Percentiles rank a stretch among this genome's conserved stretches.
Evolutionary conservation across 805 yeast genomes (phyloP).

Genomic region (Kazachstania kunashirensis): DNA sequence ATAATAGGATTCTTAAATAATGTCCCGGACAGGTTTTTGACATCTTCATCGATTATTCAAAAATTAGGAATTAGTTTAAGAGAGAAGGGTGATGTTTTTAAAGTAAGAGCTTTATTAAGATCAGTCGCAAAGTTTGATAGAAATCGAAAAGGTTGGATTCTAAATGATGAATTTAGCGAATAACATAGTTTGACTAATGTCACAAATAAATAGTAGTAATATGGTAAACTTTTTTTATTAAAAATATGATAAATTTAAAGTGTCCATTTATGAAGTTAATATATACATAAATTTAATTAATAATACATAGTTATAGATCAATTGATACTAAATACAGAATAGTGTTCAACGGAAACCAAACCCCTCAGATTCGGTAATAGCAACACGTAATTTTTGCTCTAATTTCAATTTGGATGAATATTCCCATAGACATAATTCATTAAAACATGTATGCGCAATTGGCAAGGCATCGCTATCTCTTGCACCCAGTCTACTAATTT

Average conservation of each 20-base stretch:
- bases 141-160: slow-evolving; percentile 50
- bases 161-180: slow-evolving; percentile 44
- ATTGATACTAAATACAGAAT: too few relatives aligned
- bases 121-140: slow-evolving; percentile 61
- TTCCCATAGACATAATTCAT: slow-evolving; percentile 69
- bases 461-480: slow-evolving; percentile 50
- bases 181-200: neutral
- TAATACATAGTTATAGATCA: too few relatives aligned
- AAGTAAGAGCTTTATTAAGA: slow-evolving; percentile 58
- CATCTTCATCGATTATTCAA: slow-evolving; percentile 40
- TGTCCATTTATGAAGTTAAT: neutral
- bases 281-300: neutral
- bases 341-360: slow-evolving; percentile 52
- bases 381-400: slow-evolving; percentile 47
- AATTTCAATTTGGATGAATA: slow-evolving; percentile 51
- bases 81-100: slow-evolving; percentile 46
- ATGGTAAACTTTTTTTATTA: too few relatives aligned
- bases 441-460: slow-evolving; percentile 88
- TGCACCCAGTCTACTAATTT: slow-evolving; percentile 45
- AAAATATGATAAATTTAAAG: neutral
- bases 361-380: slow-evolving; percentile 74
- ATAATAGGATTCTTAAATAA: slow-evolving; percentile 34
- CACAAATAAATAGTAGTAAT: too few relatives aligned
- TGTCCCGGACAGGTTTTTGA: slow-evolving; percentile 34
- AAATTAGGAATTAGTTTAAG: slow-evolving; percentile 32